These are phyloP conservation scores for Sonneratia alba DNA, from an alignment of 345 rosid species.

Conservation along the genomic window DNA sequence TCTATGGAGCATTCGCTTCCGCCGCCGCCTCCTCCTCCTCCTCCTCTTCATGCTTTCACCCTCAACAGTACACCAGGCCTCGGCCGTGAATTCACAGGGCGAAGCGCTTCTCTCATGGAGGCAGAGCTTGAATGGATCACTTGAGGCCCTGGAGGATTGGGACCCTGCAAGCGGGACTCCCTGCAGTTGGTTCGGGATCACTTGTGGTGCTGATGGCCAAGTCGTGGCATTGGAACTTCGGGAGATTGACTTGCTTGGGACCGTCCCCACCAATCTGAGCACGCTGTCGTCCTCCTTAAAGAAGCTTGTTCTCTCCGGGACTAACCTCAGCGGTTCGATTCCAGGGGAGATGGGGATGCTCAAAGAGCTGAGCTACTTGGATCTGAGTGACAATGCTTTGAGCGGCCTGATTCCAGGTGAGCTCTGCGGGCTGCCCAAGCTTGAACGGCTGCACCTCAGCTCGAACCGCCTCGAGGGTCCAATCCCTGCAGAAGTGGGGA, in stretches of 20 bases:
- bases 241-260: slow-evolving; percentile 39
- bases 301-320: slow-evolving; percentile 37
- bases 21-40: slow-evolving; percentile 17
- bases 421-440: slow-evolving; percentile 42
- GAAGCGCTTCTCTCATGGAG: slow-evolving; percentile 55
- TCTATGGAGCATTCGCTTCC: slow-evolving; percentile 34
- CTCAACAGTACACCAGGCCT: slow-evolving; percentile 9
- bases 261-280: slow-evolving; percentile 35
- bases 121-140: slow-evolving; percentile 26
- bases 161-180: slow-evolving; percentile 28
- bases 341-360: slow-evolving; percentile 42
- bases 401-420: slow-evolving; percentile 57
- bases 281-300: slow-evolving; percentile 27
- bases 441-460: slow-evolving; percentile 48
- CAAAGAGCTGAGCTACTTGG: slow-evolving; percentile 25
- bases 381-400: slow-evolving; percentile 63
- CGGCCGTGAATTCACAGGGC: slow-evolving; percentile 45
- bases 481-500: slow-evolving; percentile 53
- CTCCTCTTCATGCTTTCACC: slow-evolving; percentile 2
- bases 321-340: slow-evolving; percentile 66
- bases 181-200: slow-evolving; percentile 44
- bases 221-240: slow-evolving; percentile 38
- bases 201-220: slow-evolving; percentile 26
- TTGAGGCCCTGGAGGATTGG: slow-evolving; percentile 32
- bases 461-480: slow-evolving; percentile 54